Conservation (phyloP, 805 yeast species). For the Kodamaea neixiangensis region DNA sequence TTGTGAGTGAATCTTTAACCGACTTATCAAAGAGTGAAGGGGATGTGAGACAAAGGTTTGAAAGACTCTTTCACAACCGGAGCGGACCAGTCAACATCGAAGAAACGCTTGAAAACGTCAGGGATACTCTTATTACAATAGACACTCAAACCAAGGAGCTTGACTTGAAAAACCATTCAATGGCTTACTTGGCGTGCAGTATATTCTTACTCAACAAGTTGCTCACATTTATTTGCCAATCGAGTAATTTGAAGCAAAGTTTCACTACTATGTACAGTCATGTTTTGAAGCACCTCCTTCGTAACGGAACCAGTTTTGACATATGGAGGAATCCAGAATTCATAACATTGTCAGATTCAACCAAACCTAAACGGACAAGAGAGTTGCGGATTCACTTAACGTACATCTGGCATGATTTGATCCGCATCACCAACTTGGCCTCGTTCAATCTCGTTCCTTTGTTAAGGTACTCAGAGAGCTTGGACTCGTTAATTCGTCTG, state of each 20-base stretch:
- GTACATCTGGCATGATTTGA: slow-evolving; percentile 36
- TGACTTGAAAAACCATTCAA: neutral
- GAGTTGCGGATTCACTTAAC: slow-evolving; percentile 8
- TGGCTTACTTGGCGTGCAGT: slow-evolving; percentile 4
- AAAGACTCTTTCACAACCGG: slow-evolving; percentile 26
- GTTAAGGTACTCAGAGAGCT: slow-evolving; percentile 21
- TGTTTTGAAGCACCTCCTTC: slow-evolving; percentile 4
- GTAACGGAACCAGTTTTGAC: slow-evolving; percentile 6
- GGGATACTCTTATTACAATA: neutral
- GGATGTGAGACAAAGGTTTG: slow-evolving; percentile 17
- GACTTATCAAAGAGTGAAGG: slow-evolving; percentile 15
- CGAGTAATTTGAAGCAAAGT: neutral
- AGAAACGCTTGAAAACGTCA: neutral
- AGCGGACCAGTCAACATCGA: slow-evolving; percentile 5
- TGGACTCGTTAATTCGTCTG: slow-evolving; percentile 20
- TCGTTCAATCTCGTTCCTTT: slow-evolving; percentile 27
- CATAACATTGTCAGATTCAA: neutral
- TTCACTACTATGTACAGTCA: slow-evolving; percentile 5
- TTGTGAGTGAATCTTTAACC: slow-evolving; percentile 34
- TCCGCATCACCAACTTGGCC: slow-evolving; percentile 32
- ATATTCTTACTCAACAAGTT: slow-evolving; percentile 1
- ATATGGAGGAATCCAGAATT: slow-evolving; percentile 10
- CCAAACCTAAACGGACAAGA: neutral
- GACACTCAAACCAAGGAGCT: slow-evolving; percentile 5
- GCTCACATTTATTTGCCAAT: neutral